Evolutionary conservation across 208 protist species (phyloP), one percentile per base, ranked within the genome.

Genomic region (Crithidia bombi): DNA sequence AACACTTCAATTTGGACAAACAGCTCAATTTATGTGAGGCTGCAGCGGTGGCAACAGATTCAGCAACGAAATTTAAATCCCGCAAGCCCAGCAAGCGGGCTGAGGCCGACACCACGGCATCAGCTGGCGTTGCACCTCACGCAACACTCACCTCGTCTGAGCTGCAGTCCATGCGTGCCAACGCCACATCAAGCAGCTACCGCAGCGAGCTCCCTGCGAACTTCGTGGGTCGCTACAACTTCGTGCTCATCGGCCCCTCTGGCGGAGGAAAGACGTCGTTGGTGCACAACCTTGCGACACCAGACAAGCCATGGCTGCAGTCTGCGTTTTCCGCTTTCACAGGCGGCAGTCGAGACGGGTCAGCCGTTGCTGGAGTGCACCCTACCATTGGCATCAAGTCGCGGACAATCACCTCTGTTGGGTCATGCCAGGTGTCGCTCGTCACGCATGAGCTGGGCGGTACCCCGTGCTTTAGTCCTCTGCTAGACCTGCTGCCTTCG

Each of bases 381-480:
- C 67, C 79, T 0, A 83, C 79, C 14, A 81, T 79, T 36, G 83
- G 79, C 32, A 56, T 83, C 25, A 35, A 71, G 3, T 64, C 66
- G 11, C 61, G 38, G 14, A 66, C 44, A 2, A 36, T 84, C n/a
- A 65, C 57, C 7, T 54, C 61, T 7, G 52, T 56, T 6, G 74
- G 66, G 36, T 17, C 52, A 19, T 54, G 75, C 23, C 38, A 47
- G 11, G 68, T 92, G 56, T 39, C 74, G 25, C 82, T 96, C 21
- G 59, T 73, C 47, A 50, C 94, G 23, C 65, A 82, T 36, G 88
- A 96, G 50, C 78, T 96, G 5, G 76, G 89, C 33, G 91, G 91
- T 0, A 67, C 70, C 57, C 63, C 73, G 26, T 90, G 78, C 75
- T 94, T 94, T 69, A 79, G 80, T 25, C 50, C 87, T 7, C 61